Evolutionary conservation across 2,329 filamentous ascomycete genomes (phyloP).

Genomic region (Berkeleyomyces rouxiae): DNA sequence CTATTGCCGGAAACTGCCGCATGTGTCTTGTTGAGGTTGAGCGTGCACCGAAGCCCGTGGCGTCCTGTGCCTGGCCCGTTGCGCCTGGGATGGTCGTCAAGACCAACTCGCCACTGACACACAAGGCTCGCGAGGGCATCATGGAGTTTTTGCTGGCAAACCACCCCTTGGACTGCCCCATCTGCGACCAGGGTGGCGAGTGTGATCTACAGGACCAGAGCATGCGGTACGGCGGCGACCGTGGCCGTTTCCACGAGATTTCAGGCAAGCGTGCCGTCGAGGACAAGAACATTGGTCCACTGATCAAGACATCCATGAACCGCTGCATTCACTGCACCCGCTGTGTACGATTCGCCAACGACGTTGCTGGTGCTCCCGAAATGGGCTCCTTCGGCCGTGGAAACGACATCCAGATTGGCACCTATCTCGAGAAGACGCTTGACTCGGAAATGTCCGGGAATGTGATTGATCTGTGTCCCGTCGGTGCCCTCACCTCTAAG

Average conservation of each 20-base stretch:
- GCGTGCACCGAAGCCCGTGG: slow-evolving; percentile 86
- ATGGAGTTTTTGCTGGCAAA: slow-evolving; percentile 98
- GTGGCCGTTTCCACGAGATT: slow-evolving; percentile 91
- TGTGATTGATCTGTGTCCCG: slow-evolving; percentile 94
- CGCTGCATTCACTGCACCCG: slow-evolving; percentile 98
- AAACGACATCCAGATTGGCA: slow-evolving; percentile 95
- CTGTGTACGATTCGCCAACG: slow-evolving; percentile 94
- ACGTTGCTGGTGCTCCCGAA: slow-evolving; percentile 88
- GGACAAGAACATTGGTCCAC: slow-evolving; percentile 96
- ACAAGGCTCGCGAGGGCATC: slow-evolving; percentile 96
- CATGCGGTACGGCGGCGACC: slow-evolving; percentile 93
- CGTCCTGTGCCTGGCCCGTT: slow-evolving; percentile 96
- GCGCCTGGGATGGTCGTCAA: slow-evolving; percentile 98
- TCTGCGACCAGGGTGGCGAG: slow-evolving; percentile 97
- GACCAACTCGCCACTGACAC: slow-evolving; percentile 86
- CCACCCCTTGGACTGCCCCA: slow-evolving; percentile 87
- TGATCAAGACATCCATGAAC: slow-evolving; percentile 99
- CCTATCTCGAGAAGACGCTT: slow-evolving; percentile 86
- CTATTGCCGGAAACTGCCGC: slow-evolving; percentile 98
- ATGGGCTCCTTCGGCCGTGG: slow-evolving; percentile 87
- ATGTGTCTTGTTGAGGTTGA: slow-evolving; percentile 99
- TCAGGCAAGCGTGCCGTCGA: slow-evolving; percentile 93
- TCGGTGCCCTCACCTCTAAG: slow-evolving; percentile 91
- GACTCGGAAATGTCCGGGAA: slow-evolving; percentile 93
- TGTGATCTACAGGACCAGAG: slow-evolving; percentile 99